Evolutionary conservation across 345 rosid genomes (phyloP).

Genomic region (Geranium brycei): DNA sequence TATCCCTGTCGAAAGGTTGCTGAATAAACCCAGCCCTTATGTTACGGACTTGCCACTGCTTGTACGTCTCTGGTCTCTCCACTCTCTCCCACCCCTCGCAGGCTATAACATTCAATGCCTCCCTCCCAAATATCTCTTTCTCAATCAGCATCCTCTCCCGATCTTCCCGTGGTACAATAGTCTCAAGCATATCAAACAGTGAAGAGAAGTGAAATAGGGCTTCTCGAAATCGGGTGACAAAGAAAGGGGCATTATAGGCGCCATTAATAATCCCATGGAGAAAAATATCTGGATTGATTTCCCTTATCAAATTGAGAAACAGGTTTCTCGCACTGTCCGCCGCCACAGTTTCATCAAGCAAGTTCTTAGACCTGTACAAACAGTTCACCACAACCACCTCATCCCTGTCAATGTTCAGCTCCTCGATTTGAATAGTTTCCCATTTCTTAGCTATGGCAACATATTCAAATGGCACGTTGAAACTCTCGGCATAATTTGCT

Average conservation of each 20-base stretch:
- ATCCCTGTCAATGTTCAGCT: slow-evolving; percentile 56
- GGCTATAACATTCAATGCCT: slow-evolving; percentile 71
- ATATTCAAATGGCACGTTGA: slow-evolving; percentile 72
- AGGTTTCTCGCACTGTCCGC: slow-evolving; percentile 48
- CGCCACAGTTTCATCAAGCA: slow-evolving; percentile 63
- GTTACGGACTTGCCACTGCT: slow-evolving; percentile 78
- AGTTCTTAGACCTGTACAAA: slow-evolving; percentile 48
- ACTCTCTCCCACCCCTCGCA: slow-evolving; percentile 91
- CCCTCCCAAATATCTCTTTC: slow-evolving; percentile 66
- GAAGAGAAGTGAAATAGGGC: slow-evolving; percentile 89
- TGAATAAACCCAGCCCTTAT: slow-evolving; percentile 68
- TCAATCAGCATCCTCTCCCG: slow-evolving; percentile 59
- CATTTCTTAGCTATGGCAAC: slow-evolving; percentile 76
- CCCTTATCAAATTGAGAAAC: slow-evolving; percentile 48
- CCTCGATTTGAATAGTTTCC: slow-evolving; percentile 60
- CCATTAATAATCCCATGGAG: slow-evolving; percentile 55
- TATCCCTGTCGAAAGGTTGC: slow-evolving; percentile 37
- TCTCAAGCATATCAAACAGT: slow-evolving; percentile 76
- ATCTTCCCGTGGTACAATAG: slow-evolving; percentile 64
- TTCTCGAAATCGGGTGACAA: slow-evolving; percentile 77
- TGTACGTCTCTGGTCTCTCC: slow-evolving; percentile 89
- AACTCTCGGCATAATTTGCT: slow-evolving; percentile 66
- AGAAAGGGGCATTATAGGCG: slow-evolving; percentile 74
- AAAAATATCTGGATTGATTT: slow-evolving; percentile 58
- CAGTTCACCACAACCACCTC: slow-evolving; percentile 67